Evolutionary conservation across 352 stramenopile species (phyloP), one percentile per base, ranked within the genome.

Genomic region (Blastocystis sp.): DNA sequence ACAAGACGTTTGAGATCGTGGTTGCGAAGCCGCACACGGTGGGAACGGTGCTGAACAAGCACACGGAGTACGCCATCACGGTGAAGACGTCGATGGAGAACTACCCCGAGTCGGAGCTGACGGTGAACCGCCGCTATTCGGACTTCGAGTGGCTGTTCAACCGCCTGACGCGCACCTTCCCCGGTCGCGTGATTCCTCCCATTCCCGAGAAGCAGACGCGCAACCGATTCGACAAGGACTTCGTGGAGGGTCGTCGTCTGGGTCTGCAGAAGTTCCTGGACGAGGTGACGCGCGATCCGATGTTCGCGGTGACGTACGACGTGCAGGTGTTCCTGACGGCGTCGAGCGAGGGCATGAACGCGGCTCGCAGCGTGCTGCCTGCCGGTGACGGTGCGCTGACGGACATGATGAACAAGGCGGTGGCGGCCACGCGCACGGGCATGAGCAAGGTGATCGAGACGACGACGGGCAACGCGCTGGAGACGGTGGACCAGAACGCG

Each of bases 151-250:
- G 72, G 72, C 42, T 84, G 72, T 72, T 44, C 57, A 65, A 72
- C 57, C 51, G 72, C 27, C 72, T 84, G 11, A 65, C 51, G 11
- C 72, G 57, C 24, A 65, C 51, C 18, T 84, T 84, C 72, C 51
- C 57, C 11, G 72, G 57, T 34, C 72, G 57, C 24, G 72, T 84
- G 53, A 84, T 84, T 72, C 72, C 72, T 36, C 72, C 72, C n/a
- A 84, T 84, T 72, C 72, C 72, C 42, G 72, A 84, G 57, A 84
- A 84, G 57, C 72, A 84, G 57, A 36, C 51, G 11, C 72, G 72
- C 38, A 84, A 84, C 72, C 51, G 72, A 16, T 84, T 84, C 40
- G 72, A 65, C 42, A 84, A 84, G 72, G 72, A 84, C 57, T 84
- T 84, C 51, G 72, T 84, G 16, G 72, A 84, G 57, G 72, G 72